These are phyloP conservation scores for Phaffia tasmanica DNA, from an alignment of 768 basidiomycete species.

Conservation along the genomic window DNA sequence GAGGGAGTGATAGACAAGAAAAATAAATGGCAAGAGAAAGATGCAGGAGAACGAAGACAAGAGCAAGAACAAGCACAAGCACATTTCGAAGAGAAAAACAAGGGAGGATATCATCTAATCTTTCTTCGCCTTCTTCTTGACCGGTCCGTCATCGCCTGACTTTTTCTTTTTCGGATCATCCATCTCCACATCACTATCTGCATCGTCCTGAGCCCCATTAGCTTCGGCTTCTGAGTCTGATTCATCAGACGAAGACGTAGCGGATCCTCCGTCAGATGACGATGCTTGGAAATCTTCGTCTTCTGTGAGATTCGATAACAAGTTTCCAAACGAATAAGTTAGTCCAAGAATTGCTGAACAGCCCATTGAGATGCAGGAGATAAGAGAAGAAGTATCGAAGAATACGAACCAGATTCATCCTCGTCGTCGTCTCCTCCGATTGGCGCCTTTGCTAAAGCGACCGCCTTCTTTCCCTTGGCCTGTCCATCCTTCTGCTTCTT, in stretches of 20 bases:
- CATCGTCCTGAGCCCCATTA: conserved; percentile 41
- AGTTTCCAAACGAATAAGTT: background rate
- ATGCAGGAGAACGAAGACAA: no score
- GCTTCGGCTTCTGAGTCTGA: conserved; percentile 55
- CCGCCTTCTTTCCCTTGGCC: conserved; percentile 1
- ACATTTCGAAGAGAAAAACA: background rate
- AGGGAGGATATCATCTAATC: background rate
- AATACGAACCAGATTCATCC: conserved; percentile 33
- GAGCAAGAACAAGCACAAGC: background rate
- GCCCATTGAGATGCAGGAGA: background rate
- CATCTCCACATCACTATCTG: conserved; percentile 45
- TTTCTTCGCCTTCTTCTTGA: conserved; percentile 38
- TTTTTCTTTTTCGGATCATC: conserved; percentile 43
- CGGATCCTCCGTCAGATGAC: conserved; percentile 65
- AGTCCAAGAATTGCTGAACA: conserved; percentile 22
- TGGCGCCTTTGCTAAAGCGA: background rate
- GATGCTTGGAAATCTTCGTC: conserved; percentile 88
- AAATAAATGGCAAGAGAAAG: no score
- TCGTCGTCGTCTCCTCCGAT: conserved; percentile 29
- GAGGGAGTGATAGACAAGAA: no score
- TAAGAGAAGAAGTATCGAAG: conserved; percentile 12
- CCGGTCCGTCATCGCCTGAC: conserved; percentile 39
- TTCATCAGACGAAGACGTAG: conserved; percentile 62
- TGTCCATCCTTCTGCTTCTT: conserved; percentile 16
- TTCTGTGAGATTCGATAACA: conserved; percentile 37